Evolutionary conservation across 345 rosid species (phyloP).

Genomic region (Punica granatum): DNA sequence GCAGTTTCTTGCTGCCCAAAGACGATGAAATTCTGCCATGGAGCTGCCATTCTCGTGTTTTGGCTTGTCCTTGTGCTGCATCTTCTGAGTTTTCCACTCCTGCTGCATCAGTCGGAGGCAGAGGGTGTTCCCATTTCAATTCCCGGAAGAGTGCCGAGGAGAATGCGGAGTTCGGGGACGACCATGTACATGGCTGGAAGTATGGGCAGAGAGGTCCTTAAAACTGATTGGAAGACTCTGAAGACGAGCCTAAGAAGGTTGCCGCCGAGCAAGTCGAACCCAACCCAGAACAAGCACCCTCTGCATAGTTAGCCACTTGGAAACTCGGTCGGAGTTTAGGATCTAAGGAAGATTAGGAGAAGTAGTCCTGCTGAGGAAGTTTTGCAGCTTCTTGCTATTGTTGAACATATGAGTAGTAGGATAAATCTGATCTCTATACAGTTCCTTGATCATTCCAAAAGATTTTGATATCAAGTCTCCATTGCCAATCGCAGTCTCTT

Average conservation of each 20-base stretch:
- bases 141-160: not conserved
- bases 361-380: not conserved
- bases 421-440: not conserved
- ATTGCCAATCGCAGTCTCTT: not conserved
- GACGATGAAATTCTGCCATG: not conserved
- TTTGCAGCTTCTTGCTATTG: conserved; percentile 1
- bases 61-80: not conserved
- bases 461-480: not conserved
- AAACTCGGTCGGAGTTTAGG: not conserved
- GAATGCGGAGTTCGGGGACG: conserved; percentile 2
- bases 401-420: not conserved
- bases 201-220: not conserved
- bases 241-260: conserved; percentile 11
- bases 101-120: not conserved
- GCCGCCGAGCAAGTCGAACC: conserved; percentile 11
- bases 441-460: not conserved
- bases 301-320: not conserved
- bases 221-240: conserved; percentile 3
- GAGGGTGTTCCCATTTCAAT: not conserved
- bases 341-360: not conserved
- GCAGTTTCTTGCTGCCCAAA: not conserved
- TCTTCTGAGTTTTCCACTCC: not conserved
- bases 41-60: not conserved
- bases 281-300: conserved; percentile 14
- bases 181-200: not conserved